Evolutionary conservation across 257 asterid genomes (phyloP).

Genomic region (Solanum infundibuliforme): DNA sequence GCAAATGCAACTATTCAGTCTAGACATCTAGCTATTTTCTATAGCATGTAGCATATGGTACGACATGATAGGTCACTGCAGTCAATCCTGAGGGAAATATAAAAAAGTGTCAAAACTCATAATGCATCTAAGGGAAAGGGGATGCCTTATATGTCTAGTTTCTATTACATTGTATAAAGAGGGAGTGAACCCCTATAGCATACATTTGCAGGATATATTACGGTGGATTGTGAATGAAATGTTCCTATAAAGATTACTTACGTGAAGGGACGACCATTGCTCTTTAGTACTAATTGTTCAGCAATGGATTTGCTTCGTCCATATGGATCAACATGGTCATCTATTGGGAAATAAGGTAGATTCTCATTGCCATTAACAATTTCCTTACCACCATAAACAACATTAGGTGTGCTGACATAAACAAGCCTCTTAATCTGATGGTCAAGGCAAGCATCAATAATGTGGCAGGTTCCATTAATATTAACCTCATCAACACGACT

Average conservation of each 20-base stretch:
- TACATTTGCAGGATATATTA: not conserved
- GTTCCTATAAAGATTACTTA: constrained; percentile 18
- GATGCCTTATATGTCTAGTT: not conserved
- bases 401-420: constrained; percentile 86
- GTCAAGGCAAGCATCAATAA: constrained; percentile 76
- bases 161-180: not conserved
- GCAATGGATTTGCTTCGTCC: constrained; percentile 90
- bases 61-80: not conserved
- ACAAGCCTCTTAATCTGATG: constrained; percentile 65
- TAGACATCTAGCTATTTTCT: not conserved
- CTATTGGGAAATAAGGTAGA: constrained; percentile 77
- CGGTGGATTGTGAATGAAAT: not conserved
- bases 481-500: constrained; percentile 80
- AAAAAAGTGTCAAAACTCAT: not conserved
- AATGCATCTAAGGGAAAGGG: not conserved
- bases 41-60: not conserved
- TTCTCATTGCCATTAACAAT: constrained; percentile 76
- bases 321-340: constrained; percentile 78
- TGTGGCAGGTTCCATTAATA: constrained; percentile 72
- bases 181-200: not conserved
- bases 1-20: not conserved
- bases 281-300: constrained; percentile 80
- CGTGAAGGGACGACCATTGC: constrained; percentile 70
- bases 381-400: constrained; percentile 75
- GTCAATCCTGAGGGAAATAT: not conserved